phyloP scores from a whole-genome alignment of 345 rosid species.

The Acer yangbiense region DNA sequence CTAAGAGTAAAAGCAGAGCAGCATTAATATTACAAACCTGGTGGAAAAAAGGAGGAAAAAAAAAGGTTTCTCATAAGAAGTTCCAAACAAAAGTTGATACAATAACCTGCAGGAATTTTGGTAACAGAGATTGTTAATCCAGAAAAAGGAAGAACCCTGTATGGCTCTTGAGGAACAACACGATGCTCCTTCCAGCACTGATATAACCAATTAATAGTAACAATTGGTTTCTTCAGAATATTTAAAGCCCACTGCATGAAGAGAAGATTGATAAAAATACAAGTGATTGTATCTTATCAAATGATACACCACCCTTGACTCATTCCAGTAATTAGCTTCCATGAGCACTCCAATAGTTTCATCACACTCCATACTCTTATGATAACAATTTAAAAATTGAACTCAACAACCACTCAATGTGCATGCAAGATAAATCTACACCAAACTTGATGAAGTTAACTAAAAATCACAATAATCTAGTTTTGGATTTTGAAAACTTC shows the following conservation, averaged over 20 bases:
- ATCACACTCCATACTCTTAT: constrained; percentile 3
- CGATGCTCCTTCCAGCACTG: constrained; percentile 96
- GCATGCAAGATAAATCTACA: neutral
- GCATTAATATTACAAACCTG: constrained; percentile 18
- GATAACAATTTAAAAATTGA: neutral
- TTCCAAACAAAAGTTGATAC: constrained; percentile 16
- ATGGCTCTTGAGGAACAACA: constrained; percentile 86
- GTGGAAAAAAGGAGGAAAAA: neutral
- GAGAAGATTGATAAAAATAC: constrained; percentile 16
- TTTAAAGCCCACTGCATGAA: constrained; percentile 85
- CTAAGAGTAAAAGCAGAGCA: constrained; percentile 47
- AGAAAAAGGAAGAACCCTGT: constrained; percentile 84
- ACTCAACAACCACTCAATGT: neutral
- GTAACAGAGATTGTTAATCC: constrained; percentile 87
- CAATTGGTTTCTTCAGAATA: constrained; percentile 76
- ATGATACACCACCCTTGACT: constrained; percentile 15
- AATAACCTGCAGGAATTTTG: constrained; percentile 69
- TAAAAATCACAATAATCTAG: neutral
- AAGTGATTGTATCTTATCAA: constrained; percentile 7
- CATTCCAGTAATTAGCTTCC: constrained; percentile 25
- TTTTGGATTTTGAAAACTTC: neutral
- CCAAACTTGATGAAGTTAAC: neutral
- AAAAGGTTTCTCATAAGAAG: constrained; percentile 9
- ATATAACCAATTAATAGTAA: constrained; percentile 74
- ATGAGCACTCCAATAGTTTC: constrained; percentile 10